Conservation (phyloP, 192 early-diverging fungal genomes). For the Cladochytrium replicatum region DNA sequence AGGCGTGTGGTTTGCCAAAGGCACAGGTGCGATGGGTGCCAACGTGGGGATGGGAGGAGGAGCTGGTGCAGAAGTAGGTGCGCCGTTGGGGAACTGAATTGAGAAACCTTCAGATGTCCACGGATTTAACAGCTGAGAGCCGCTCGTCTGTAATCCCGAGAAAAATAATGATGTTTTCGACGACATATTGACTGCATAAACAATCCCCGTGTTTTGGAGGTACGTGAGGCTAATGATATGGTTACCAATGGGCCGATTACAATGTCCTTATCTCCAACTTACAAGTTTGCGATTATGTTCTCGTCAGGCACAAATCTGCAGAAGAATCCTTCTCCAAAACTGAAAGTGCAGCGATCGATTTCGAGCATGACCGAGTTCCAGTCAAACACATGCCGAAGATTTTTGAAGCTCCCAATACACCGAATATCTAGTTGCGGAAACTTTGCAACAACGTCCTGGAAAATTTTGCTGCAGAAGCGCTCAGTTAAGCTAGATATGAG, state of each 20-base stretch:
- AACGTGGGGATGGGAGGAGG: no score
- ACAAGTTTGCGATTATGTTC: background rate
- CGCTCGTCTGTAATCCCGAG: no score
- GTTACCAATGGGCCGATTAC: no score
- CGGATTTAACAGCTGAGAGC: no score
- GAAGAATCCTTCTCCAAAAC: background rate
- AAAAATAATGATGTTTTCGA: no score
- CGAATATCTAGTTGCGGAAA: background rate
- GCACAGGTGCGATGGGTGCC: no score
- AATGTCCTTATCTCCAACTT: background rate
- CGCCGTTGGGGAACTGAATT: no score
- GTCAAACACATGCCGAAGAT: background rate
- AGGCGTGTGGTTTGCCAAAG: no score
- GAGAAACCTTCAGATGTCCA: no score
- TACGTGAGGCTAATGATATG: background rate
- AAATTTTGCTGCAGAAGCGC: background rate
- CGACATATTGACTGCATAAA: no score
- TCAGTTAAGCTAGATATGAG: background rate
- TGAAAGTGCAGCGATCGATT: background rate
- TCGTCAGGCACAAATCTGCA: background rate
- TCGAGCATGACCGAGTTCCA: background rate
- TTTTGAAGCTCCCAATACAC: background rate
- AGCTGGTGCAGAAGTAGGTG: no score
- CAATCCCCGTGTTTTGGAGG: no score
- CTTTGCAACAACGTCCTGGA: background rate